Conservation (phyloP, 139 green algal genomes). For the Nannochloris sp. region DNA sequence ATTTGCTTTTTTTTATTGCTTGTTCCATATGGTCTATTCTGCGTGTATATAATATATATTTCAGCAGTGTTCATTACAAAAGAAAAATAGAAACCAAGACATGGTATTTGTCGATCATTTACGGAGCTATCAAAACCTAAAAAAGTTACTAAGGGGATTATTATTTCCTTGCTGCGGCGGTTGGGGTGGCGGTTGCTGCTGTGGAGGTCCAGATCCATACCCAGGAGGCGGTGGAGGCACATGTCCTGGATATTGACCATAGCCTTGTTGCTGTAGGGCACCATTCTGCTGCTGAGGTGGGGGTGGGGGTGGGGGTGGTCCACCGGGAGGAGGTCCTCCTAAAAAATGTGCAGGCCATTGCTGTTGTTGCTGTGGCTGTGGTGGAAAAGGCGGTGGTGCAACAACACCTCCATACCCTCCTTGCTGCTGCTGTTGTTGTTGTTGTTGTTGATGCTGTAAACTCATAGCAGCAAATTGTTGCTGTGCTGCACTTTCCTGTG, state of each 20-base stretch:
- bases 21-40: no score
- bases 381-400: neutral
- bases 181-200: no score
- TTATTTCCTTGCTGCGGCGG: constrained; percentile 5
- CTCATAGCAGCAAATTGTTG: constrained; percentile 18
- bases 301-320: neutral
- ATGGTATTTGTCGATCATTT: neutral
- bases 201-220: no score
- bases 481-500: neutral
- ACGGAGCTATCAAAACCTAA: neutral
- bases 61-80: neutral
- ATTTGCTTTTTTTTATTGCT: no score
- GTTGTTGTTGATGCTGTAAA: neutral
- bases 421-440: constrained; percentile 5
- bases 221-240: no score
- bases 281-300: neutral
- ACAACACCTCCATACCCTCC: neutral
- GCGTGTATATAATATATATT: no score
- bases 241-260: no score
- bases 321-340: neutral
- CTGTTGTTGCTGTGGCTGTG: constrained; percentile 29
- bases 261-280: neutral
- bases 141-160: neutral
- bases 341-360: neutral
- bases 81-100: no score